A percentile compares a stretch with the other conserved stretches of the same genome.
Conservation (phyloP, 2,329 filamentous ascomycete species). For the Pestalotiopsis fici region DNA sequence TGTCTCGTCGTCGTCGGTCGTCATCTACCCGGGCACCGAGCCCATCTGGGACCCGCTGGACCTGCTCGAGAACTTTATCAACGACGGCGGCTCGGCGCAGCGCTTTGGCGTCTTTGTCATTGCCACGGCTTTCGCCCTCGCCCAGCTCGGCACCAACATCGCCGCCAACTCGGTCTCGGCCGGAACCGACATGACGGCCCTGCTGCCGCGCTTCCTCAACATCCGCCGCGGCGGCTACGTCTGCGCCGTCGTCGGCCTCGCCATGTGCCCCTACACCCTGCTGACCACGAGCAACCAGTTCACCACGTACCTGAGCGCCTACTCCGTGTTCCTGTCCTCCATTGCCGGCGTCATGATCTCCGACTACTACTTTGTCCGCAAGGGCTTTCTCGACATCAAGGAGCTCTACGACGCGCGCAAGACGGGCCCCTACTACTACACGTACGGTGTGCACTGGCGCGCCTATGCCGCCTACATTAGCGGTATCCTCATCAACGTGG, state of each 20-base stretch:
- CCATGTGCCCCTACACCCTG: conserved; percentile 86
- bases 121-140: conserved; percentile 69
- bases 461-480: conserved; percentile 81
- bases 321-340: conserved; percentile 90
- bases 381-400: conserved; percentile 76
- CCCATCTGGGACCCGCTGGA: conserved; percentile 75
- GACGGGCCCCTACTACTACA: conserved; percentile 72
- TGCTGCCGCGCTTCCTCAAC: conserved; percentile 77
- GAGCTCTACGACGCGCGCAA: conserved; percentile 76
- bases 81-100: conserved; percentile 67
- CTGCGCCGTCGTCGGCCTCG: conserved; percentile 76
- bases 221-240: conserved; percentile 88
- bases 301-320: conserved; percentile 87
- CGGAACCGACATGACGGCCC: conserved; percentile 79
- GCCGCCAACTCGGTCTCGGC: conserved; percentile 84
- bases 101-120: conserved; percentile 79
- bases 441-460: conserved; percentile 76
- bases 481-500: conserved; percentile 87
- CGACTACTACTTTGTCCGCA: conserved; percentile 87
- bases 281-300: conserved; percentile 77
- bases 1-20: conserved; percentile 70
- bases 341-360: conserved; percentile 89
- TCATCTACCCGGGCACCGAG: conserved; percentile 63
- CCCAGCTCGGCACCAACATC: conserved; percentile 85
- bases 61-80: conserved; percentile 66